Conservation (phyloP, 2,329 filamentous ascomycete species). For the Fusarium dimerum region DNA sequence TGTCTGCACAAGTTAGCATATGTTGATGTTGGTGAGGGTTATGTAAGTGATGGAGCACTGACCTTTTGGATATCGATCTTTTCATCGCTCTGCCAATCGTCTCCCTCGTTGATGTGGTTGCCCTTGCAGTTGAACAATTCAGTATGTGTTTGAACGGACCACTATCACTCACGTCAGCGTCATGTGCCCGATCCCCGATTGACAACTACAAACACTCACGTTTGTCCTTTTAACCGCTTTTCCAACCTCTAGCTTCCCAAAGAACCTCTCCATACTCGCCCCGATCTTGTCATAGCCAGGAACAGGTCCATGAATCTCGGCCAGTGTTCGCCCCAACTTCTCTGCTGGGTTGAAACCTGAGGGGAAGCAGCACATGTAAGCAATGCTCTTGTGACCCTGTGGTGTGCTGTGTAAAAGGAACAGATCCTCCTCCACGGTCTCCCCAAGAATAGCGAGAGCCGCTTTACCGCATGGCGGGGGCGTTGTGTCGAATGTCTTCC, state of each 20-base stretch:
- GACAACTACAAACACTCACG: slow-evolving; percentile 29
- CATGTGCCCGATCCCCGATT: neutral
- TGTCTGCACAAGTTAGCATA: slow-evolving; percentile 24
- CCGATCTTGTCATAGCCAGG: slow-evolving; percentile 57
- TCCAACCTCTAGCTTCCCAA: slow-evolving; percentile 48
- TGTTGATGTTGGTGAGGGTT: slow-evolving; percentile 1
- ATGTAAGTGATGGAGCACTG: neutral
- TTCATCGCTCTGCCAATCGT: slow-evolving; percentile 7
- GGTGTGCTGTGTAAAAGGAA: slow-evolving; percentile 48
- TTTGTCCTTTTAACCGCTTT: slow-evolving; percentile 53
- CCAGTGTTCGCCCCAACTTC: slow-evolving; percentile 51
- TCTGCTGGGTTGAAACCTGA: slow-evolving; percentile 52
- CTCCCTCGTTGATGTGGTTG: slow-evolving; percentile 19
- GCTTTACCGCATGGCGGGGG: neutral
- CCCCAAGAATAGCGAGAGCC: slow-evolving; percentile 11
- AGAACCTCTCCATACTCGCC: slow-evolving; percentile 56
- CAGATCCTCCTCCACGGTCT: slow-evolving; percentile 50
- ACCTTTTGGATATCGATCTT: slow-evolving; percentile 13
- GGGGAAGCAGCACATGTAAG: slow-evolving; percentile 54
- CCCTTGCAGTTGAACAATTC: slow-evolving; percentile 11
- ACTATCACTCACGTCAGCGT: slow-evolving; percentile 10
- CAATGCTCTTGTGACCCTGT: slow-evolving; percentile 43
- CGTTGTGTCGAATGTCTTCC: slow-evolving; percentile 25
- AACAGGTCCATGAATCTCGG: slow-evolving; percentile 53
- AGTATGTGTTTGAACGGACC: slow-evolving; percentile 22